Conservation (phyloP, 2,329 filamentous ascomycete genomes). For the Salinomyces thailandicus region DNA sequence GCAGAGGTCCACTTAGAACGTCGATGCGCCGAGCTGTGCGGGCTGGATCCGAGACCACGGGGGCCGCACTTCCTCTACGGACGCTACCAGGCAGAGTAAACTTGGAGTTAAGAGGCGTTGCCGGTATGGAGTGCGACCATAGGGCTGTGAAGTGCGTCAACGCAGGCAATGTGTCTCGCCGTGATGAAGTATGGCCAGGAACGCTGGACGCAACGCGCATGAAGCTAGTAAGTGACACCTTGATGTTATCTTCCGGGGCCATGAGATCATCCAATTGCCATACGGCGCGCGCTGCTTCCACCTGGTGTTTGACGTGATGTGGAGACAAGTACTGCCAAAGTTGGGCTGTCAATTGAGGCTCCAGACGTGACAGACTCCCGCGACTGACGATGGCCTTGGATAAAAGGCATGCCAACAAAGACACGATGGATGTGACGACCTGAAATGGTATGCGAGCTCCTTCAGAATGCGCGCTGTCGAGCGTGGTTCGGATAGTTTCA, state of each 20-base stretch:
- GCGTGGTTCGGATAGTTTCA: not conserved
- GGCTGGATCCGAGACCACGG: slow-evolving; percentile 15
- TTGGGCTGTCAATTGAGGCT: slow-evolving; percentile 53
- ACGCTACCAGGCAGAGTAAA: too few relatives aligned
- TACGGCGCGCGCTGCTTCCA: slow-evolving; percentile 76
- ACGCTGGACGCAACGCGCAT: slow-evolving; percentile 2
- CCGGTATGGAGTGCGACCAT: too few relatives aligned
- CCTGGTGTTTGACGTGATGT: slow-evolving; percentile 82
- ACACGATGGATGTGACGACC: slow-evolving; percentile 14
- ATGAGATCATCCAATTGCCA: slow-evolving; percentile 64
- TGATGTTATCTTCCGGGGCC: slow-evolving; percentile 9
- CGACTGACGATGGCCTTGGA: slow-evolving; percentile 5
- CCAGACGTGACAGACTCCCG: slow-evolving; percentile 40
- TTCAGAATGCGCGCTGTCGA: not conserved
- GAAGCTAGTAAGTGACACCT: slow-evolving; percentile 11
- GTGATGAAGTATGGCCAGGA: too few relatives aligned
- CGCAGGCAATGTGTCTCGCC: too few relatives aligned
- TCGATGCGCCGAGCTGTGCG: slow-evolving; percentile 26
- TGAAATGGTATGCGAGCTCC: slow-evolving; percentile 10
- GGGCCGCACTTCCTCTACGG: slow-evolving; percentile 21
- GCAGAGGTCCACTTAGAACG: slow-evolving; percentile 69
- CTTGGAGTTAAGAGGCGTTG: too few relatives aligned
- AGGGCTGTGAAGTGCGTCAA: too few relatives aligned
- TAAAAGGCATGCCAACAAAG: slow-evolving; percentile 10
- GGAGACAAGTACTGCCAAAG: slow-evolving; percentile 75